Conservation (phyloP, 2,329 filamentous ascomycete species). For the Nothophaeocryptopus gaeumannii region DNA sequence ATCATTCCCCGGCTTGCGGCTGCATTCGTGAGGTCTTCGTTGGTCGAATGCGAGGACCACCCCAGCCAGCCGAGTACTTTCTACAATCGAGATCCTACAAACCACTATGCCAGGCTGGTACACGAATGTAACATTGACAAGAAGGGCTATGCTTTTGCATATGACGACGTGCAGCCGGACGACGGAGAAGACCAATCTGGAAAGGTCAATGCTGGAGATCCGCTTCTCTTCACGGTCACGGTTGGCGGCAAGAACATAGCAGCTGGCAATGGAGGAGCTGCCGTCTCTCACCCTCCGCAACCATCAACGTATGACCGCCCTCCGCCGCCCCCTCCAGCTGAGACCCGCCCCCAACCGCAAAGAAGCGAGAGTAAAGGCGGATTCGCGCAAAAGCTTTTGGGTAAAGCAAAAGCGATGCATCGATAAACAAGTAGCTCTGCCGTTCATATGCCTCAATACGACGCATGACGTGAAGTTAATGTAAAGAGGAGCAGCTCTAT, state of each 20-base stretch:
- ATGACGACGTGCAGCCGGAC: conserved; percentile 62
- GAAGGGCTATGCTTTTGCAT: conserved; percentile 59
- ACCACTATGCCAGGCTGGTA: conserved; percentile 61
- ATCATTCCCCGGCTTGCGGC: conserved; percentile 74
- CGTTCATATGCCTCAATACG: too few relatives aligned
- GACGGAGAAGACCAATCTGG: conserved; percentile 56
- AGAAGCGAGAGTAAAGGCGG: background rate
- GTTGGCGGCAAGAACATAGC: conserved; percentile 21
- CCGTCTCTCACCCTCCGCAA: conserved; percentile 9
- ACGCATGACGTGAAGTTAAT: too few relatives aligned
- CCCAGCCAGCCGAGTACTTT: conserved; percentile 37
- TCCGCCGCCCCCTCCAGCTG: conserved; percentile 19
- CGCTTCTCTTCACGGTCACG: conserved; percentile 40
- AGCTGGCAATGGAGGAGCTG: conserved; percentile 4
- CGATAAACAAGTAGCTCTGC: too few relatives aligned
- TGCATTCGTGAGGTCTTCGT: conserved; percentile 71
- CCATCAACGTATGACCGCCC: conserved; percentile 12
- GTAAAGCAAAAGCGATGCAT: conserved; percentile 3
- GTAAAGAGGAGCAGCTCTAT: too few relatives aligned
- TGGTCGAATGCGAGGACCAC: conserved; percentile 50
- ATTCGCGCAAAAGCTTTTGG: conserved; percentile 1
- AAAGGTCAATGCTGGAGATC: conserved; percentile 48
- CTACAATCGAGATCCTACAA: conserved; percentile 39
- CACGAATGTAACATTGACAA: conserved; percentile 60
- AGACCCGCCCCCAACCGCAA: background rate